Conservation (phyloP, 1,284 basidiomycete genomes). For the Cryptococcus depauperatus region DNA sequence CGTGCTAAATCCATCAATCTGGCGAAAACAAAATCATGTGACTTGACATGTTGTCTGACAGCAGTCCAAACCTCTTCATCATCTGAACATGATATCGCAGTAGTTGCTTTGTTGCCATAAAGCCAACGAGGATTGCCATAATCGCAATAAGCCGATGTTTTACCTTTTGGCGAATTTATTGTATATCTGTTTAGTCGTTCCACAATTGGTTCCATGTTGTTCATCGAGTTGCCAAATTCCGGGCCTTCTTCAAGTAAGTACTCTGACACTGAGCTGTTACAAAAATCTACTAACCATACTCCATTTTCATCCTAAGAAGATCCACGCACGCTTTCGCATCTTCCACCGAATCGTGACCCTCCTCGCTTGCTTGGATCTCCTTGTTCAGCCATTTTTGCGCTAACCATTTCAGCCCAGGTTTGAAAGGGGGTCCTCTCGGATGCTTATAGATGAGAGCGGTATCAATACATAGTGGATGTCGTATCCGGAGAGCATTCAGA, state of each 20-base stretch:
- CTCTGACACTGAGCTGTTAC: conserved; percentile 1
- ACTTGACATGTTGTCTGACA: conserved; percentile 54
- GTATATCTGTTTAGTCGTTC: conserved; percentile 60
- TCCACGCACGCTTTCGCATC: conserved; percentile 81
- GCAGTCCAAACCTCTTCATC: conserved; percentile 65
- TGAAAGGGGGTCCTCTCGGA: conserved; percentile 77
- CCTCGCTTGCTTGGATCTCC: conserved; percentile 66
- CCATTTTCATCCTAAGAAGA: conserved; percentile 68
- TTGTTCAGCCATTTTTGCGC: conserved; percentile 79
- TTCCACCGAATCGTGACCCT: conserved; percentile 85
- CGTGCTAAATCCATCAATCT: conserved; percentile 70
- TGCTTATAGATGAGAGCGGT: conserved; percentile 82
- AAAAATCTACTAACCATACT: conserved; percentile 50
- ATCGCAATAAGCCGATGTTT: conserved; percentile 67
- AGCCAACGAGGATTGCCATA: conserved; percentile 70
- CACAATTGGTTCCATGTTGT: conserved; percentile 76
- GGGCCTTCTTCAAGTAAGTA: conserved; percentile 49
- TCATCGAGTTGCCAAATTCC: conserved; percentile 70
- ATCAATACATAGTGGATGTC: conserved; percentile 77
- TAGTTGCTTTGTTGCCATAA: conserved; percentile 72
- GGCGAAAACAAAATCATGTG: conserved; percentile 72
- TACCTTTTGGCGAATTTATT: conserved; percentile 31
- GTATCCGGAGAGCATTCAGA: conserved; percentile 70
- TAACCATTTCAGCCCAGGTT: conserved; percentile 85
- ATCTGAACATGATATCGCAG: conserved; percentile 59